A percentile compares a stretch with the other conserved stretches of the same genome.
Evolutionary conservation across 202 grass and related monocot genomes (phyloP).

Genomic region (Carex arenaria): DNA sequence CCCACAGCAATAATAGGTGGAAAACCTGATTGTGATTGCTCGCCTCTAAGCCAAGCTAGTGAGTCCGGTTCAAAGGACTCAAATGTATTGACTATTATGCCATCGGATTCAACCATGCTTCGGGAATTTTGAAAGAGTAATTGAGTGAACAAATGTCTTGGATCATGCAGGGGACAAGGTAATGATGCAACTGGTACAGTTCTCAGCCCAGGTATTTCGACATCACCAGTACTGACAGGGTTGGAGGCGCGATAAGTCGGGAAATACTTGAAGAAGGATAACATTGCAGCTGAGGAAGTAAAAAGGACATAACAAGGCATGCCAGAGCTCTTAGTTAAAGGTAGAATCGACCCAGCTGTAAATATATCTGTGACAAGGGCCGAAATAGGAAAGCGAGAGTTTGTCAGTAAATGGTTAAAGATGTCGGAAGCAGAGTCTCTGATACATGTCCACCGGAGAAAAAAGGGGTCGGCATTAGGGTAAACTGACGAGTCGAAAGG

Average conservation of each 20-base stretch:
- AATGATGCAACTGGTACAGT: slow-evolving; percentile 34
- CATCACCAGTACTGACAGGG: slow-evolving; percentile 20
- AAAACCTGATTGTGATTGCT: slow-evolving; percentile 22
- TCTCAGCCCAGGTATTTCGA: slow-evolving; percentile 45
- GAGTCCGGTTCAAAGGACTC: slow-evolving; percentile 35
- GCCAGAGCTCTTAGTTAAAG: slow-evolving; percentile 14
- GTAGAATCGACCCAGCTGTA: slow-evolving; percentile 21
- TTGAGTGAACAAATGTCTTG: slow-evolving; percentile 43
- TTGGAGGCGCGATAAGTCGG: slow-evolving; percentile 25
- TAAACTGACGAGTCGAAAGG: slow-evolving; percentile 38
- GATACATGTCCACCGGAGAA: slow-evolving; percentile 43
- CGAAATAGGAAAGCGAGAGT: neutral
- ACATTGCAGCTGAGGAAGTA: slow-evolving; percentile 56
- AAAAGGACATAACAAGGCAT: slow-evolving; percentile 55
- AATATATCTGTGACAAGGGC: slow-evolving; percentile 43
- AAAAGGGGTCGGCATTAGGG: slow-evolving; percentile 51
- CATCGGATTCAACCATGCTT: slow-evolving; percentile 11
- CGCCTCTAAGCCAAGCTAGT: slow-evolving; percentile 29
- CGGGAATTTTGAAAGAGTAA: slow-evolving; percentile 46
- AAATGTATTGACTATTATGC: slow-evolving; percentile 56
- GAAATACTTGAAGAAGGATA: slow-evolving; percentile 40
- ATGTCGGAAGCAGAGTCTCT: slow-evolving; percentile 40
- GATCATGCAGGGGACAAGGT: slow-evolving; percentile 43
- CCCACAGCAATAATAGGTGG: slow-evolving; percentile 46
- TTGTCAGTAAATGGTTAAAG: slow-evolving; percentile 24